Evolutionary conservation across 2,329 filamentous ascomycete species (phyloP).

Genomic region (Tolypocladium pustulatum): DNA sequence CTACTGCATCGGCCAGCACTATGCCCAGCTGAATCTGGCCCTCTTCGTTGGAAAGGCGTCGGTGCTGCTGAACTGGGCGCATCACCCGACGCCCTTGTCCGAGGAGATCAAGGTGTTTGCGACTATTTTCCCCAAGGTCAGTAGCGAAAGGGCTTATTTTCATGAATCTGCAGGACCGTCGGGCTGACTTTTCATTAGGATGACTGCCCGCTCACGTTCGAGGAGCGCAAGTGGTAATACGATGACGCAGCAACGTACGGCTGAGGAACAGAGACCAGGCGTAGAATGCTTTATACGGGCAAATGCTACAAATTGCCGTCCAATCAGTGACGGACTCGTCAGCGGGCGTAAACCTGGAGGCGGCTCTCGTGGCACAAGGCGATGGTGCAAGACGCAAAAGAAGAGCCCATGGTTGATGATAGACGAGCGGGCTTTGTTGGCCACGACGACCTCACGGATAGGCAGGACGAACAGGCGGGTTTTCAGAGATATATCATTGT

Average conservation of each 20-base stretch:
- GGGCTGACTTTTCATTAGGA: constrained; percentile 42
- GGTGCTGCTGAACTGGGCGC: constrained; percentile 79
- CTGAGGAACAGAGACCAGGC: neutral
- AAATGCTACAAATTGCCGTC: neutral
- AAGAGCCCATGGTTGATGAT: constrained; percentile 1
- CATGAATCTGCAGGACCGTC: neutral
- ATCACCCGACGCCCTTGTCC: constrained; percentile 70
- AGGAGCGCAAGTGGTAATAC: constrained; percentile 36
- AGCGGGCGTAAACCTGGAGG: neutral
- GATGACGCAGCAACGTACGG: neutral
- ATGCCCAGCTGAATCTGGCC: constrained; percentile 81
- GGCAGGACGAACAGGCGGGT: neutral
- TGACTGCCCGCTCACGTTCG: constrained; percentile 71
- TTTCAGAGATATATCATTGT: constrained; percentile 2
- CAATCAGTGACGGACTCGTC: neutral
- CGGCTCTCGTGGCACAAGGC: neutral
- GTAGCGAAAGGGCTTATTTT: constrained; percentile 16
- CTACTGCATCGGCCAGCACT: constrained; percentile 91
- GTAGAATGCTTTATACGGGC: neutral
- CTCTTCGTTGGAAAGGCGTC: constrained; percentile 86
- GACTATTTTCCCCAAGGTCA: constrained; percentile 91
- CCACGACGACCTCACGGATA: neutral
- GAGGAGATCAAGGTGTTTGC: constrained; percentile 98
- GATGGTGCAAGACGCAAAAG: neutral
- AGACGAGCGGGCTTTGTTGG: constrained; percentile 2